Conservation (phyloP, 805 yeast genomes). For the Torulaspora delbrueckii region DNA sequence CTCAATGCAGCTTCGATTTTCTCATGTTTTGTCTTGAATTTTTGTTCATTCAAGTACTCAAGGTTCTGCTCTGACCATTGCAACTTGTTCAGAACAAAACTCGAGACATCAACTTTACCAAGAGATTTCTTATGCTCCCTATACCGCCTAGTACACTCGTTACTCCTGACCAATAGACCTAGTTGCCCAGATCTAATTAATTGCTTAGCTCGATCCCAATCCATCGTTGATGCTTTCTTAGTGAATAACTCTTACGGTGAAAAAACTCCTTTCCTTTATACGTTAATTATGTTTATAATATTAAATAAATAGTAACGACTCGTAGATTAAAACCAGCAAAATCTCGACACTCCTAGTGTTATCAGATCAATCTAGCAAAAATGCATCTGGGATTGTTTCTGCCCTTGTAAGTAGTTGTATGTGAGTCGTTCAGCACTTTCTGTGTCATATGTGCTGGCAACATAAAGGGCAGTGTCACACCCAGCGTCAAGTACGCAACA, state of each 20-base stretch:
- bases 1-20: slow-evolving; percentile 26
- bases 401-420: slow-evolving; percentile 16
- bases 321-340: slow-evolving; percentile 12
- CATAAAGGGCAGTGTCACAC: slow-evolving; percentile 29
- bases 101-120: slow-evolving; percentile 41
- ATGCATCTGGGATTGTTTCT: slow-evolving; percentile 21
- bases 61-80: slow-evolving; percentile 44
- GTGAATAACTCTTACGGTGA: background rate
- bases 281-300: background rate
- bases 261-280: slow-evolving; percentile 1
- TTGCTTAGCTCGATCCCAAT: slow-evolving; percentile 43
- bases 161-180: slow-evolving; percentile 47
- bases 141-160: slow-evolving; percentile 42
- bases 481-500: slow-evolving; percentile 26
- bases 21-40: slow-evolving; percentile 20
- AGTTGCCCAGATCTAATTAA: slow-evolving; percentile 42
- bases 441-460: slow-evolving; percentile 28
- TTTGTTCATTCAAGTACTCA: slow-evolving; percentile 14
- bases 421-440: slow-evolving; percentile 11
- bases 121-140: slow-evolving; percentile 42
- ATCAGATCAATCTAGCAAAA: slow-evolving; percentile 12
- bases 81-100: slow-evolving; percentile 47
- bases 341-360: background rate
- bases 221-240: slow-evolving; percentile 14
- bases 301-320: background rate